Evolutionary conservation across 768 basidiomycete species (phyloP), one percentile per base, ranked within the genome.

Genomic region (Pholiota conissans): DNA sequence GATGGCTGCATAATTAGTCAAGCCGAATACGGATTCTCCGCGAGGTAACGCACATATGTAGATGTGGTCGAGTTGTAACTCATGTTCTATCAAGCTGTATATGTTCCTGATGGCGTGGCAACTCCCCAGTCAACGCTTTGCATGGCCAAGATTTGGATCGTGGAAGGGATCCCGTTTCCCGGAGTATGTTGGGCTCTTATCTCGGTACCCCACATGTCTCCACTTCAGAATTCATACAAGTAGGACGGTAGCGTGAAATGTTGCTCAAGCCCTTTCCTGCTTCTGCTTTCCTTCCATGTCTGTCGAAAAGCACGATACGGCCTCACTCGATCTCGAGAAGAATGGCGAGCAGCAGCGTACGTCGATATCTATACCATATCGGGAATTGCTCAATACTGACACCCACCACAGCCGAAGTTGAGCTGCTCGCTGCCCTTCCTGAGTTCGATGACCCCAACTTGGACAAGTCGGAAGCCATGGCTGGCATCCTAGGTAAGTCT

Each of bases 381-480:
- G 16, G 18, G 26, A n/a, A 13, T 18, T 29, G 53, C 35, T 65
- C 24, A 61, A 26, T 26, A 45, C 30, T 49, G n/a, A n/a, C n/a
- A n/a, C n/a, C n/a, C n/a, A 30, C 39, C 45, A 28, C 57, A 74
- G 73, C 50, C 49, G 63, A 68, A 34, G 35, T 71, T 42, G 65
- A 66, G 54, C 67, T 67, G n/a, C 60, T 72, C 9, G 69, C 66
- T 7, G 69, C 66, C 13, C 51, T 73, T 40, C 62, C 76, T 26
- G 75, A 78, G 42, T 82, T 83, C 67, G 80, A 82, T 68, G 81
- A 83, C 65, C 81, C 81, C 49, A 83, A 83, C 65, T 75, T 80
- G 56, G 79, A 83, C 73, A 76, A 76, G 69, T 72, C 77, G 30
- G 75, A 69, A 18, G 77, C 79, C 11, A 61, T 77, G 26, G 71